Percentiles rank a stretch among this genome's conserved stretches.
phyloP scores from a whole-genome alignment of 176 grass and related monocot genomes.

The Raddia guianensis region DNA sequence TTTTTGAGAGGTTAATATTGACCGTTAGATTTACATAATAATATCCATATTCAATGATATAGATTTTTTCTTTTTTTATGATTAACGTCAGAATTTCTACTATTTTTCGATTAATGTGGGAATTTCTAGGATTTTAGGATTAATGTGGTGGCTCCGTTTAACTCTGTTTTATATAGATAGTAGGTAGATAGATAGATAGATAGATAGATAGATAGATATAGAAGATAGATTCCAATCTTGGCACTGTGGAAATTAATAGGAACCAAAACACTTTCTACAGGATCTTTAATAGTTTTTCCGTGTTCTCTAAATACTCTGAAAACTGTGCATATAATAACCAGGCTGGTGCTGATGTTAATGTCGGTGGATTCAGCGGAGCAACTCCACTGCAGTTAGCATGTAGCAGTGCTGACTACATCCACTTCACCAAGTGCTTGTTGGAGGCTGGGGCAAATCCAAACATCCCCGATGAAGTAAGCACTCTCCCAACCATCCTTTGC shows the following conservation, averaged over 20 bases:
- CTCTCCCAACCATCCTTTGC: not conserved
- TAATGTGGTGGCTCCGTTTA: no score
- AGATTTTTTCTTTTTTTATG: no score
- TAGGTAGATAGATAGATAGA: no score
- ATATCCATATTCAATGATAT: no score
- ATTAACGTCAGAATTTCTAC: no score
- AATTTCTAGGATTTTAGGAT: no score
- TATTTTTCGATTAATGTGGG: no score
- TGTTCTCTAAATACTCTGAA: not conserved
- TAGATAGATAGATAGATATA: no score
- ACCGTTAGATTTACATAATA: no score
- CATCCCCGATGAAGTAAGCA: slow-evolving; percentile 25
- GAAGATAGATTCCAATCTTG: no score
- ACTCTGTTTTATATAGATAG: no score
- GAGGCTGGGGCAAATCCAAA: slow-evolving; percentile 35
- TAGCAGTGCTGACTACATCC: not conserved
- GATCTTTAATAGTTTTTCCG: not conserved
- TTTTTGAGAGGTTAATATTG: no score
- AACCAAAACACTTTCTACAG: not conserved
- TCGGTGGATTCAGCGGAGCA: slow-evolving; percentile 19
- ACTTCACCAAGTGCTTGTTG: slow-evolving; percentile 29
- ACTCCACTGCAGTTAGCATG: slow-evolving; percentile 37
- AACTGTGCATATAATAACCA: not conserved
- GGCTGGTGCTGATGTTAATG: slow-evolving; percentile 35
- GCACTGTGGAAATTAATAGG: not conserved